phyloP scores from a whole-genome alignment of 2,329 filamentous ascomycete species.

The Xylaria multiplex region DNA sequence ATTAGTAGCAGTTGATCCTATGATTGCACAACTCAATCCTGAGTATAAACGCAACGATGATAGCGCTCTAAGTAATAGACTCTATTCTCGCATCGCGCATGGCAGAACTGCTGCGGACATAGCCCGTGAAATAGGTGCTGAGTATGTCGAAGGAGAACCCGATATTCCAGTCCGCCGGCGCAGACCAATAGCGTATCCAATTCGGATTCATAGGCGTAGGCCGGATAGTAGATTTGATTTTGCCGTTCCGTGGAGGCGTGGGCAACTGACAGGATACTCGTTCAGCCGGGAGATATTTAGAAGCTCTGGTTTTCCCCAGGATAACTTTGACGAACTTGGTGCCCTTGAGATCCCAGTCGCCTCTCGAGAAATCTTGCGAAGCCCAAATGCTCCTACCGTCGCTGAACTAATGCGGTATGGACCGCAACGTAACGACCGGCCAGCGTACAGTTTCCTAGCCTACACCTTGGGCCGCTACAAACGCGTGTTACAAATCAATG shows the following conservation, averaged over 20 bases:
- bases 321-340: background rate
- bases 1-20: conserved; percentile 39
- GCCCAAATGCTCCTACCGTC: conserved; percentile 2
- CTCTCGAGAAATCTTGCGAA: conserved; percentile 17
- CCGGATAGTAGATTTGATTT: background rate
- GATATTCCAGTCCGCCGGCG: background rate
- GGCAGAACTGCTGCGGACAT: background rate
- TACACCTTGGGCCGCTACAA: conserved; percentile 6
- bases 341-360: conserved; percentile 17
- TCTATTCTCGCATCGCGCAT: conserved; percentile 37
- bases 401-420: background rate
- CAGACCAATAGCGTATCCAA: conserved; percentile 5
- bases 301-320: background rate
- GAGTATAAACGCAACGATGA: conserved; percentile 14
- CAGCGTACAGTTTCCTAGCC: conserved; percentile 24
- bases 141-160: background rate
- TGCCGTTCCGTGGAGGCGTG: conserved; percentile 30
- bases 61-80: conserved; percentile 36
- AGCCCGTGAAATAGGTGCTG: background rate
- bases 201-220: background rate
- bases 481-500: background rate
- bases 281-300: conserved; percentile 11
- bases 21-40: conserved; percentile 41
- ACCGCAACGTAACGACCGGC: background rate
- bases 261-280: conserved; percentile 33